Evolutionary conservation across 2,329 filamentous ascomycete genomes (phyloP).

Genomic region (Epichloe hybrida): DNA sequence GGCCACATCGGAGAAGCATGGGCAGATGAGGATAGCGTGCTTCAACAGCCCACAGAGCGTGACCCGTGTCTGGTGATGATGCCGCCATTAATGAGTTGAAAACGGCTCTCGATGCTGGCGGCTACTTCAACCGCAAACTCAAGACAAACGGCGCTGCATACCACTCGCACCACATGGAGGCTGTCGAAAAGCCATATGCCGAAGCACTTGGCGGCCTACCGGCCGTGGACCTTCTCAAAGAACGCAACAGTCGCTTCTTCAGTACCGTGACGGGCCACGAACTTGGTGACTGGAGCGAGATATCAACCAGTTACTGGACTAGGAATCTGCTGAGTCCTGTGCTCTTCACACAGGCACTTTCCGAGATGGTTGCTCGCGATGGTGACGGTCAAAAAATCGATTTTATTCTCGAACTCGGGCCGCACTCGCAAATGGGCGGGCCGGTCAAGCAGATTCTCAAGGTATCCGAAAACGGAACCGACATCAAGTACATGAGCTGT

Average conservation of each 20-base stretch:
- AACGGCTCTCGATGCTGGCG: conserved; percentile 5
- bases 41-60: too few species aligned
- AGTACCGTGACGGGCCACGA: not conserved
- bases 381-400: not conserved
- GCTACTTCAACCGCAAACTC: conserved; percentile 11
- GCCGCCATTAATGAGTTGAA: conserved; percentile 5
- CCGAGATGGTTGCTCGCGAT: not conserved
- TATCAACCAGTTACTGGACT: not conserved
- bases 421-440: not conserved
- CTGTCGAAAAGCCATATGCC: too few species aligned
- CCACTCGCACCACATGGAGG: conserved; percentile 10
- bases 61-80: conserved; percentile 9
- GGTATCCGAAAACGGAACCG: too few species aligned
- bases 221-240: too few species aligned
- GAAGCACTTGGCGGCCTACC: too few species aligned
- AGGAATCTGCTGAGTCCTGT: not conserved
- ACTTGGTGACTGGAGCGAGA: not conserved
- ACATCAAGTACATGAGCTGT: too few species aligned
- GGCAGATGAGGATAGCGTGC: too few species aligned
- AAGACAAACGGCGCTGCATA: conserved; percentile 8
- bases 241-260: too few species aligned
- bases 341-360: not conserved
- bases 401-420: conserved; percentile 1
- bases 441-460: not conserved
- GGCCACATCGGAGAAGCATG: too few species aligned